These are phyloP conservation scores for Hypoxylon rubiginosum DNA, from an alignment of 2,329 filamentous ascomycete species.

Conservation along the genomic window DNA sequence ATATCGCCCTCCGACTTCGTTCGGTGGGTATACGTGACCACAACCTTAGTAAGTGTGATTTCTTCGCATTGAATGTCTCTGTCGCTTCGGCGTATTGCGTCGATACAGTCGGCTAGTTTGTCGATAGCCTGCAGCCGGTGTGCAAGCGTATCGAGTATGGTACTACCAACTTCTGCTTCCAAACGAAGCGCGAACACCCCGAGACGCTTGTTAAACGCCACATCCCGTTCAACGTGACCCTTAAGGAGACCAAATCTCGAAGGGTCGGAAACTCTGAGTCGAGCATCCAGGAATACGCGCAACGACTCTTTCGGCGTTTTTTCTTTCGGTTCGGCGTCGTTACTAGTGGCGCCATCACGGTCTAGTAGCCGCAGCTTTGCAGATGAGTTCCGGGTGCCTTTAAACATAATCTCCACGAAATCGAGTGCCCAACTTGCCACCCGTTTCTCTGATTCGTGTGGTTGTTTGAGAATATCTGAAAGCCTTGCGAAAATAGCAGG, in stretches of 20 bases:
- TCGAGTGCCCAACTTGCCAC: slow-evolving; percentile 69
- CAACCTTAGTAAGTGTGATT: slow-evolving; percentile 72
- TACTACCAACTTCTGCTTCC: slow-evolving; percentile 68
- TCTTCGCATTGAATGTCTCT: slow-evolving; percentile 69
- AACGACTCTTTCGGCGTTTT: slow-evolving; percentile 47
- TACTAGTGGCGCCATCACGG: slow-evolving; percentile 19
- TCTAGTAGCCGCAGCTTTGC: slow-evolving; percentile 15
- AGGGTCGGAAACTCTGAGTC: slow-evolving; percentile 67
- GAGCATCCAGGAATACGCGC: slow-evolving; percentile 63
- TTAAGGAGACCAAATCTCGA: slow-evolving; percentile 68
- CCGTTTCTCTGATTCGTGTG: slow-evolving; percentile 35
- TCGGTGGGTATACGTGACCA: slow-evolving; percentile 74
- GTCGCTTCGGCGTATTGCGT: slow-evolving; percentile 70
- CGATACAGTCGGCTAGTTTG: slow-evolving; percentile 77
- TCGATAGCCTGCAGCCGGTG: slow-evolving; percentile 75
- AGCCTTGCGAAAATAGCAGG: slow-evolving; percentile 65
- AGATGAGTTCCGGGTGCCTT: slow-evolving; percentile 55
- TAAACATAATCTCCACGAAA: slow-evolving; percentile 70
- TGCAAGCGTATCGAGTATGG: slow-evolving; percentile 70
- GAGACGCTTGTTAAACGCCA: slow-evolving; percentile 70
- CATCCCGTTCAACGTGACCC: slow-evolving; percentile 69
- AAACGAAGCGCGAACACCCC: slow-evolving; percentile 75
- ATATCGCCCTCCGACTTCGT: slow-evolving; percentile 41
- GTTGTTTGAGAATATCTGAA: slow-evolving; percentile 56
- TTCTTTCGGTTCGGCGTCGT: slow-evolving; percentile 13